Conservation (phyloP, 176 grass and related monocot species). For the Ensete glaucum region DNA sequence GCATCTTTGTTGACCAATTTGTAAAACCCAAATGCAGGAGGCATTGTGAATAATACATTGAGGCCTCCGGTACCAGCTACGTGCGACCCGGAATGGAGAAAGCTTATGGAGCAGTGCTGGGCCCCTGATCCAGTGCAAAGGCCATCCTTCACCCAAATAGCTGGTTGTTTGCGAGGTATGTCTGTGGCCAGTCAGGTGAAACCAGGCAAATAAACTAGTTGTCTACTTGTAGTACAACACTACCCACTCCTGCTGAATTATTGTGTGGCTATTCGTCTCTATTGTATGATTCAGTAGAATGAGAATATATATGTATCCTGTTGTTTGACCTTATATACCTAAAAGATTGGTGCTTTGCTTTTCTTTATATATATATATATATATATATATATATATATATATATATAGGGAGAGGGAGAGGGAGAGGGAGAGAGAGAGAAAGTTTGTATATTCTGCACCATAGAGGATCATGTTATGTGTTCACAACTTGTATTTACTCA, state of each 20-base stretch:
- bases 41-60: conserved; percentile 77
- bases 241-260: too few species aligned
- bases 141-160: conserved; percentile 74
- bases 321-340: too few species aligned
- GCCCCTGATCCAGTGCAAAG: conserved; percentile 60
- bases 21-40: conserved; percentile 34
- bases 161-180: conserved; percentile 57
- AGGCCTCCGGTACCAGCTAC: conserved; percentile 50
- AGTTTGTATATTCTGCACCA: background rate
- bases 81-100: conserved; percentile 67
- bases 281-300: too few species aligned
- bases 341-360: background rate
- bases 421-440: too few species aligned
- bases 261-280: too few species aligned
- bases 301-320: too few species aligned
- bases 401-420: background rate
- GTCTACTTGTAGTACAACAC: too few species aligned
- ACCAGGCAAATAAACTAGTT: conserved; percentile 20
- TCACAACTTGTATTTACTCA: too few species aligned
- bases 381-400: background rate
- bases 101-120: conserved; percentile 79
- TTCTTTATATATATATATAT: background rate
- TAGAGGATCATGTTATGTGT: too few species aligned
- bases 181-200: conserved; percentile 34
- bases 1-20: background rate